Evolutionary conservation across 768 basidiomycete species (phyloP), one percentile per base, ranked within the genome.

Genomic region (Mycena latifolia): DNA sequence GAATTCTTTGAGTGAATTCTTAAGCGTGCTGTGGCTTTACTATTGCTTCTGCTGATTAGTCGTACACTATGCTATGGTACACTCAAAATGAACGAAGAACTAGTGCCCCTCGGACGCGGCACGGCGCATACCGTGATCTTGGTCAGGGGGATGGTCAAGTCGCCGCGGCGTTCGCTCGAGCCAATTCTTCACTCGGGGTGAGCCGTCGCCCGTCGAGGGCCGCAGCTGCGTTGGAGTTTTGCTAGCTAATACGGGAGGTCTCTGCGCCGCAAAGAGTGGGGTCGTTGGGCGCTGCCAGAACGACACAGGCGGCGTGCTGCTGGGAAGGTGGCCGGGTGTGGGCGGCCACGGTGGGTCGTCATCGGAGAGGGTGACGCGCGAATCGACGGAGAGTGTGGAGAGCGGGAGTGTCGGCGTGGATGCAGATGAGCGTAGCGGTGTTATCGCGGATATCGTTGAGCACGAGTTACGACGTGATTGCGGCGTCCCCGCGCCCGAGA

Each of bases 271-370:
- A 24, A 39, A 29, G 15, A 41, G 45, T 11, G 59, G 3, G 3
- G 18, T 35, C 11, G 55, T 45, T 15, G 50, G n/a, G n/a, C 61
- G 55, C 28, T 63, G 61, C 51, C 41, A 63, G 35, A 29, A 62
- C 2, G 66, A 63, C 5, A 31, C 28, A 2, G 61, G 66, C 8
- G 39, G 45, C 12, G 46, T 50, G 35, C 27, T 47, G 8, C 33
- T 55, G 18, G 45, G 6, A 2, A 47, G 4, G 10, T 9, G 25
- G 3, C 43, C 60, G 9, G 69, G 69, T 1, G 69, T 70, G 0
- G 69, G 69, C 18, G 69, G 69, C 69, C 69, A 70, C 10, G 61
- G 54, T 0, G 65, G 65, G 29, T 70, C 69, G 28, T 66, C 64
- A 7, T 64, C 67, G 22, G 63, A 64, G 12, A n/a, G n/a, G n/a